These are phyloP conservation scores for Backusella morwellensis DNA, from an alignment of 192 early-diverging fungal genomes.

Conservation along the genomic window DNA sequence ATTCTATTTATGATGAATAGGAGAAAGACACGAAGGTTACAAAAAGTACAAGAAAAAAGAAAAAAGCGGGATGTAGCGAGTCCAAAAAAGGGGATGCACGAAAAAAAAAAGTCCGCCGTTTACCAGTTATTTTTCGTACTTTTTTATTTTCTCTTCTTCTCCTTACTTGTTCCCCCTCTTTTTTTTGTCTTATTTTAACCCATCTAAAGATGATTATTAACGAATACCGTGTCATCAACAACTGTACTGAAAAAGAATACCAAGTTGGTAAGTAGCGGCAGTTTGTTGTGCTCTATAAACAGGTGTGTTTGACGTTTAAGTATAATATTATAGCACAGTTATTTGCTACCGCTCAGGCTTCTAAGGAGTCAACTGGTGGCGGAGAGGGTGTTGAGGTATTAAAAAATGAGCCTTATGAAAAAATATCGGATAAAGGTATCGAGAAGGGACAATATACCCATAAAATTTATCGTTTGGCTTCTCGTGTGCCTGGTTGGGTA, in stretches of 20 bases:
- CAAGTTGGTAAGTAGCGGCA: slow-evolving; percentile 36
- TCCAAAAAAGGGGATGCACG: not conserved
- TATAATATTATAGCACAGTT: slow-evolving; percentile 51
- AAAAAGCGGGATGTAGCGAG: not conserved
- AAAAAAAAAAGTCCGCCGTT: not conserved
- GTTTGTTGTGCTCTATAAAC: not conserved
- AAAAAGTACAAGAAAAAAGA: not conserved
- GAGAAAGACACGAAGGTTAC: not conserved
- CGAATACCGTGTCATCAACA: slow-evolving; percentile 76
- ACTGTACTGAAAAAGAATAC: slow-evolving; percentile 75
- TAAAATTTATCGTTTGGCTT: slow-evolving; percentile 65
- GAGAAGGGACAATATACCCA: slow-evolving; percentile 77
- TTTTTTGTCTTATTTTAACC: not conserved
- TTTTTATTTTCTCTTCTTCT: not conserved
- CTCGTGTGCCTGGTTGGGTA: slow-evolving; percentile 54
- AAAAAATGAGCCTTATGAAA: slow-evolving; percentile 75
- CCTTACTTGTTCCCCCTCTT: not conserved
- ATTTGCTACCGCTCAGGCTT: slow-evolving; percentile 72
- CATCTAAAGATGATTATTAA: slow-evolving; percentile 57
- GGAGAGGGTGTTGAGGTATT: slow-evolving; percentile 80
- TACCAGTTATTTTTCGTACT: not conserved
- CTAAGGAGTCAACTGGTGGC: slow-evolving; percentile 72
- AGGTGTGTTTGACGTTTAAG: not conserved
- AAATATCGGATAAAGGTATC: slow-evolving; percentile 45
- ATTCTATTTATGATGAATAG: not conserved